Base-by-base conservation (phyloP, 768 basidiomycete genomes). In the Pholiota molesta region DNA sequence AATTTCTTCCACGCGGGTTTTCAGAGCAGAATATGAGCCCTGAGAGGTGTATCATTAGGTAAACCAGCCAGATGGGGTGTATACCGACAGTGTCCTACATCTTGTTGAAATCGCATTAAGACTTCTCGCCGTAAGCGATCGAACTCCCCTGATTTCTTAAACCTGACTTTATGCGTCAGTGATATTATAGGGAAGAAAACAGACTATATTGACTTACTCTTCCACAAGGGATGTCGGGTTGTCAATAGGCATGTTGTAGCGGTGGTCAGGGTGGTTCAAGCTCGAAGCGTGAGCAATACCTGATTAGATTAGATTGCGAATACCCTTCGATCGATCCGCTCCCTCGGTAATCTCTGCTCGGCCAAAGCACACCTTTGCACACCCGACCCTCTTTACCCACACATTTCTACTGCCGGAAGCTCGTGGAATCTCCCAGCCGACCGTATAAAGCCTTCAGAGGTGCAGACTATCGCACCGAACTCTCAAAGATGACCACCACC, bases 101-200 rank as follows among this genome's bases (percentile, higher is more conserved):
- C 82, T 65, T 77, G 80, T 66, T 85, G 83, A 71, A 90, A 90
- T 67, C 86, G 78, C 6, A 79, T 68, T 39, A 91, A 72, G 23
- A 92, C 75, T 72, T 91, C 86, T 54, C 84, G 82, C 53, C 90
- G 81, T 63, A 91, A 70, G 23, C 87, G 84, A 66, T 92, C 90
- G 65, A 91, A 91, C 74, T 92, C 89, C 29, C 90, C 90, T 11
- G 89, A 89, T 67, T 87, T 88, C 74, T 92, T 91, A 78, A 91
- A 92, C 67, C 90, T 92, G 65, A 47, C 33, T 35, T 62, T 47
- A 40, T 17, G n/a, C 40, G 37, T 51, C 35, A 45, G 37, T 51
- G 19, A 52, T 31, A 42, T 51, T 16, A 29, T 31, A 52, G 47
- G 13, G 57, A 42, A 49, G 37, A 31, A 31, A 19, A 39, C 51